Conservation (phyloP, 306 rosid species). For the Biancaea sappan region DNA sequence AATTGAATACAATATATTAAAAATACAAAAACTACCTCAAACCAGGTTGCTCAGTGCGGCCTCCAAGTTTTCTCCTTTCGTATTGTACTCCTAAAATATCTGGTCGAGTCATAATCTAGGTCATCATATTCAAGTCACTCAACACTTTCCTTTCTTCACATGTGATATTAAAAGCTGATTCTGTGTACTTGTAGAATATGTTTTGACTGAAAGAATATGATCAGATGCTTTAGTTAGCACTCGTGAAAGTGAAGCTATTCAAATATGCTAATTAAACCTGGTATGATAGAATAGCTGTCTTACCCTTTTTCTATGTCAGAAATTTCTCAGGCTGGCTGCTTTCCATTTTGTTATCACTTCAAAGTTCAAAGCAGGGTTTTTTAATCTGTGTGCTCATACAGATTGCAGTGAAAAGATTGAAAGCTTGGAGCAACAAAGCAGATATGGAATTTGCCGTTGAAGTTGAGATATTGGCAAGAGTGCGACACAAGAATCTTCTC, state of each 20-base stretch:
- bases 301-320: neutral
- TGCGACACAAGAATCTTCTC: conserved; percentile 26
- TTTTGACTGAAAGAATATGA: neutral
- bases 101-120: too few relatives aligned
- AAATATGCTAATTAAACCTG: neutral
- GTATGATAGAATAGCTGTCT: neutral
- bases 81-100: too few relatives aligned
- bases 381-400: neutral
- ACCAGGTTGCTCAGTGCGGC: too few relatives aligned
- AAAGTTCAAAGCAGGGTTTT: neutral
- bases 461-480: conserved; percentile 21
- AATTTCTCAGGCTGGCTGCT: neutral
- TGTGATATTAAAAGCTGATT: conserved; percentile 10
- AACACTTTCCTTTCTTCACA: too few relatives aligned
- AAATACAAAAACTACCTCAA: too few relatives aligned
- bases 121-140: too few relatives aligned
- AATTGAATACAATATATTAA: too few relatives aligned
- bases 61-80: too few relatives aligned
- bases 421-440: conserved; percentile 22
- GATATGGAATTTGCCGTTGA: conserved; percentile 20
- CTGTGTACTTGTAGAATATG: neutral
- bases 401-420: conserved; percentile 23
- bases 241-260: conserved; percentile 24
- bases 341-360: neutral
- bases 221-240: neutral